phyloP scores from a whole-genome alignment of 1,284 basidiomycete genomes.

The Ustilago cynodontis region DNA sequence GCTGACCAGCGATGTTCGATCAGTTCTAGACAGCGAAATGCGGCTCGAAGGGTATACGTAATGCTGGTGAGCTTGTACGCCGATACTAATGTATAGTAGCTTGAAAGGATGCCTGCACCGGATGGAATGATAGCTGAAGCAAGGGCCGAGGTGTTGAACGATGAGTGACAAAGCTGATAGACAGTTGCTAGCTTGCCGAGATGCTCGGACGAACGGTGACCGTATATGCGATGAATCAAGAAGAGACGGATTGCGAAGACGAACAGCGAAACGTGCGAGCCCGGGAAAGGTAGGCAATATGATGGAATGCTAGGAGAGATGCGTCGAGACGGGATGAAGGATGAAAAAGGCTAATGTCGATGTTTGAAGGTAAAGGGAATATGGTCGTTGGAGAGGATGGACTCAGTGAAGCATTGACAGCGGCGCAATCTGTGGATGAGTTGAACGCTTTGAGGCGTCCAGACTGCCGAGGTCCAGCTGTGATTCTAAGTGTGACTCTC shows the following conservation, averaged over 20 bases:
- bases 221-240: constrained; percentile 18
- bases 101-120: background rate
- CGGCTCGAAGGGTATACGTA: background rate
- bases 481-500: background rate
- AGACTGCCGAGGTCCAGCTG: constrained; percentile 11
- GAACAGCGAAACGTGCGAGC: constrained; percentile 23
- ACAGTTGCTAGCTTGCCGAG: background rate
- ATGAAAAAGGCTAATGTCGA: background rate
- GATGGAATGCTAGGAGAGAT: background rate
- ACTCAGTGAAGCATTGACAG: background rate
- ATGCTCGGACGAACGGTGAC: constrained; percentile 17
- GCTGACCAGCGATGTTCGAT: background rate
- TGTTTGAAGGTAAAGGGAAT: background rate
- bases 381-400: background rate
- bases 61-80: background rate
- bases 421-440: background rate
- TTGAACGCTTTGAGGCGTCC: background rate
- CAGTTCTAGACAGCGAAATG: background rate
- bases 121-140: background rate
- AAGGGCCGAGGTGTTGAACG: background rate
- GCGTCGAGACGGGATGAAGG: background rate
- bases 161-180: background rate
- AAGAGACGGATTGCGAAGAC: constrained; percentile 8
- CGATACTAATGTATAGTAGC: too few species aligned
- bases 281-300: background rate